phyloP scores from a whole-genome alignment of 805 yeast species.

The Clavispora carvajalis region DNA sequence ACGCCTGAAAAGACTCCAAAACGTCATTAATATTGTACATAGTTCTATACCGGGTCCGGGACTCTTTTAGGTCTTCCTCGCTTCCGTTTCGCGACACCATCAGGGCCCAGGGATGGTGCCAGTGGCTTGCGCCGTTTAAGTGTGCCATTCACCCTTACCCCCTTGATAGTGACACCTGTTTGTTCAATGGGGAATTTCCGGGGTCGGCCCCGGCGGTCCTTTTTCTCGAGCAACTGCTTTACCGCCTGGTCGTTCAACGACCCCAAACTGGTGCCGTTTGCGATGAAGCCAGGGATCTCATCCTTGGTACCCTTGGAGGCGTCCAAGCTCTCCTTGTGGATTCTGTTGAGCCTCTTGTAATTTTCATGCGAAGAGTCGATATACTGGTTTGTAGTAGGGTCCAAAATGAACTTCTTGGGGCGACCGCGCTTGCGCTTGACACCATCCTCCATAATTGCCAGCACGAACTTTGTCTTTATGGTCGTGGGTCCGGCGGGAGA shows the following conservation, averaged over 20 bases:
- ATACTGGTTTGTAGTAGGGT: slow-evolving; percentile 36
- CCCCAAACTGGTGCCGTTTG: slow-evolving; percentile 7
- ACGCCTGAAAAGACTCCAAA: neutral
- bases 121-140: slow-evolving; percentile 6
- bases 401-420: slow-evolving; percentile 36
- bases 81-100: slow-evolving; percentile 6
- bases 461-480: slow-evolving; percentile 3
- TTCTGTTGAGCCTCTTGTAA: slow-evolving; percentile 34
- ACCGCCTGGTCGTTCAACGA: slow-evolving; percentile 9
- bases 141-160: slow-evolving; percentile 37
- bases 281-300: slow-evolving; percentile 3
- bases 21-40: neutral
- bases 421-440: slow-evolving; percentile 36
- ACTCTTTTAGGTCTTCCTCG: slow-evolving; percentile 11
- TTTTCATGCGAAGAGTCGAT: slow-evolving; percentile 39
- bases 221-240: slow-evolving; percentile 30
- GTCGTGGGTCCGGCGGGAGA: too few species aligned
- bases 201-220: slow-evolving; percentile 47
- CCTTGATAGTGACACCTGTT: slow-evolving; percentile 40
- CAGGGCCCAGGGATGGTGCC: neutral
- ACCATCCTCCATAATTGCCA: slow-evolving; percentile 8
- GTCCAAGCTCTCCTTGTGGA: slow-evolving; percentile 14
- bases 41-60: neutral
- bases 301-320: slow-evolving; percentile 1
- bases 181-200: slow-evolving; percentile 45